Evolutionary conservation across 2,329 filamentous ascomycete genomes (phyloP).

Genomic region (Ascochyta lentis): DNA sequence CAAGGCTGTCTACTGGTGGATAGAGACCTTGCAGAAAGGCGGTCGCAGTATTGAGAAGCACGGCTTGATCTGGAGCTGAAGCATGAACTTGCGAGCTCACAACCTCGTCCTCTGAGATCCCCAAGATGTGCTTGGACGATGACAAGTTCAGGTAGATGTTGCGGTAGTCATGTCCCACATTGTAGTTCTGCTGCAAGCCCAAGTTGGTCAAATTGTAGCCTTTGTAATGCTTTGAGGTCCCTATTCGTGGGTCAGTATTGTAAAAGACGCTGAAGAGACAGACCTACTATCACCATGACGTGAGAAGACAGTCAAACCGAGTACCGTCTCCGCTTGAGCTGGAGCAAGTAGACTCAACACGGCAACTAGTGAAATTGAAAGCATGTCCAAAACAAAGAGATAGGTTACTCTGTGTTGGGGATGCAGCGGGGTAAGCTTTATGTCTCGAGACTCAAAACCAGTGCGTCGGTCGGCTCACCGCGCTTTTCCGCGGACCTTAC

Average conservation of each 20-base stretch:
- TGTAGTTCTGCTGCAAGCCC: slow-evolving; percentile 60
- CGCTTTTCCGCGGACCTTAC: background rate
- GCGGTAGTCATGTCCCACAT: slow-evolving; percentile 22
- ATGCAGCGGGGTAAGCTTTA: too few species aligned
- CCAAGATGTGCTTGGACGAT: slow-evolving; percentile 45
- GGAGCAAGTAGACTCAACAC: too few species aligned
- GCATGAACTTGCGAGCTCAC: slow-evolving; percentile 54
- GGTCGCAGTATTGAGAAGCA: slow-evolving; percentile 57
- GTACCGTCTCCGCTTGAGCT: too few species aligned
- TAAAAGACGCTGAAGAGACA: too few species aligned
- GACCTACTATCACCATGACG: too few species aligned
- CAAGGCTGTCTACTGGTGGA: slow-evolving; percentile 52
- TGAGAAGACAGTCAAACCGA: too few species aligned
- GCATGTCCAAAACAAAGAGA: slow-evolving; percentile 11
- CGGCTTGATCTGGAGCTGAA: slow-evolving; percentile 54
- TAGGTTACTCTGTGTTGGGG: too few species aligned
- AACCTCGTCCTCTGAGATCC: slow-evolving; percentile 53
- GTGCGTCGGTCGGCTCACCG: background rate
- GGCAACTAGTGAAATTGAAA: too few species aligned
- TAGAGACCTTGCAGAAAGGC: slow-evolving; percentile 66
- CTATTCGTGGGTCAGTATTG: too few species aligned
- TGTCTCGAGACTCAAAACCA: background rate
- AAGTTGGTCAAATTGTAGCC: slow-evolving; percentile 51
- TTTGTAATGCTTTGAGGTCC: too few species aligned
- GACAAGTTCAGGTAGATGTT: slow-evolving; percentile 35